A percentile compares a stretch with the other conserved stretches of the same genome.
Conservation (phyloP, 768 basidiomycete species). For the Rhizopogon roseolus region DNA sequence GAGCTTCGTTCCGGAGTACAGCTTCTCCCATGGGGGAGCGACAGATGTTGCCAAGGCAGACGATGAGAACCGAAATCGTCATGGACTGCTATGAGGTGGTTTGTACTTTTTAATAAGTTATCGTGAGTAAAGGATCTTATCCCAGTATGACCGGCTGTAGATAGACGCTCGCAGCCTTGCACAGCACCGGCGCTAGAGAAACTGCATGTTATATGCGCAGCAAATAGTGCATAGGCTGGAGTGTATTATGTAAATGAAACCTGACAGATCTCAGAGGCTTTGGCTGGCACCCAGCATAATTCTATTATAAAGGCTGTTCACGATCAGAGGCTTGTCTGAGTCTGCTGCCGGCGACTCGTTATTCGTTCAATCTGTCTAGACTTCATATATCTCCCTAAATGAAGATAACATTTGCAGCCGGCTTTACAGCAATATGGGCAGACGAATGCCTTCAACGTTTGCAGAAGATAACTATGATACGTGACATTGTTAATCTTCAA, state of each 20-base stretch:
- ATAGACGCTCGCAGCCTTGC: too few relatives aligned
- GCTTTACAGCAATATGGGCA: not conserved
- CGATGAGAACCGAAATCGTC: constrained; percentile 58
- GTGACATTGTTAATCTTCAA: constrained; percentile 13
- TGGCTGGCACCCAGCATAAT: too few relatives aligned
- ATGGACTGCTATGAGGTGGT: constrained; percentile 9
- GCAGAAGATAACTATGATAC: not conserved
- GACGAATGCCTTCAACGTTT: too few relatives aligned
- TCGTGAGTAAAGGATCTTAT: not conserved
- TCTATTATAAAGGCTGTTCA: too few relatives aligned
- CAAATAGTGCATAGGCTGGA: too few relatives aligned
- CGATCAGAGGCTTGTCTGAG: not conserved
- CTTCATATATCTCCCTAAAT: not conserved
- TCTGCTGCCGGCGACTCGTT: not conserved
- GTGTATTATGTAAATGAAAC: too few relatives aligned
- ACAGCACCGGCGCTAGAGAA: too few relatives aligned
- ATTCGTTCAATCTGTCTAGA: not conserved
- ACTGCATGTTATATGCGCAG: too few relatives aligned
- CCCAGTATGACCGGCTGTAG: too few relatives aligned
- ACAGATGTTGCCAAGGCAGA: constrained; percentile 84
- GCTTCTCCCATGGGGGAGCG: constrained; percentile 93
- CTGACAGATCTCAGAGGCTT: too few relatives aligned
- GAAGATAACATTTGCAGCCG: not conserved
- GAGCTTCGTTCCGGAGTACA: constrained; percentile 65
- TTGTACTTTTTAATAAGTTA: too few relatives aligned